phyloP scores from a whole-genome alignment of 2,329 filamentous ascomycete genomes.

The Clonostachys sp. region DNA sequence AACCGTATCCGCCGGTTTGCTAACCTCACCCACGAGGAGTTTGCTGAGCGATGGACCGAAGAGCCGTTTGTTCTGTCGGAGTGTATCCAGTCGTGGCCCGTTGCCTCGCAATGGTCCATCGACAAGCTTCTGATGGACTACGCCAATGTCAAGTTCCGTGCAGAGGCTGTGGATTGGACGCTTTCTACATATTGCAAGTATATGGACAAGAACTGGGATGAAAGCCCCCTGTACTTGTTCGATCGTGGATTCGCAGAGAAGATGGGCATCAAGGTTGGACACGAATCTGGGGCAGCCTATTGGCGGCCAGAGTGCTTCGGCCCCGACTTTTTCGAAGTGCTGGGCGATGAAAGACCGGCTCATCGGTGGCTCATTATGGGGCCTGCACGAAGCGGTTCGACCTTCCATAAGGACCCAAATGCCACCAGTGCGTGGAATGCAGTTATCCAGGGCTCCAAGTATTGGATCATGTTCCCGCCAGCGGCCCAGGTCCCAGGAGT shows the following conservation, averaged over 20 bases:
- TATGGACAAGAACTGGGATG: constrained; percentile 74
- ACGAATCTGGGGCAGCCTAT: constrained; percentile 53
- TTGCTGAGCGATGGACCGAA: constrained; percentile 70
- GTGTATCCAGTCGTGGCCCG: constrained; percentile 78
- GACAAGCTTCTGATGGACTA: constrained; percentile 63
- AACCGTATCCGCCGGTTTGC: constrained; percentile 71
- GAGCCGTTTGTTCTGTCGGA: constrained; percentile 82
- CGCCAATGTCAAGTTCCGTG: constrained; percentile 67
- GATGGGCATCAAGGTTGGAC: constrained; percentile 66
- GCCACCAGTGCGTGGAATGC: constrained; percentile 88
- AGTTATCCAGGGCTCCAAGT: constrained; percentile 83
- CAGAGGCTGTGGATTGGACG: constrained; percentile 91
- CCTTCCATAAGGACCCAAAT: constrained; percentile 84
- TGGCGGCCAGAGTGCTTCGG: constrained; percentile 83
- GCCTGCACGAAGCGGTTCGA: constrained; percentile 81
- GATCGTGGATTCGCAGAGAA: constrained; percentile 84
- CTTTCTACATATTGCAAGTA: constrained; percentile 78
- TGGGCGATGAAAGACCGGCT: constrained; percentile 76
- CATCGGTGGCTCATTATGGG: constrained; percentile 92
- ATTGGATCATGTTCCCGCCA: constrained; percentile 98
- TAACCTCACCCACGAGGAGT: constrained; percentile 68
- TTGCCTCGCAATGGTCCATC: constrained; percentile 69
- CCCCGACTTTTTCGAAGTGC: constrained; percentile 75
- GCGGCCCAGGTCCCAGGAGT: constrained; percentile 78
- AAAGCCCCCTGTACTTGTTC: constrained; percentile 90